These are phyloP conservation scores for Penicillium sp. DNA, from an alignment of 2,329 filamentous ascomycete species.

Conservation along the genomic window DNA sequence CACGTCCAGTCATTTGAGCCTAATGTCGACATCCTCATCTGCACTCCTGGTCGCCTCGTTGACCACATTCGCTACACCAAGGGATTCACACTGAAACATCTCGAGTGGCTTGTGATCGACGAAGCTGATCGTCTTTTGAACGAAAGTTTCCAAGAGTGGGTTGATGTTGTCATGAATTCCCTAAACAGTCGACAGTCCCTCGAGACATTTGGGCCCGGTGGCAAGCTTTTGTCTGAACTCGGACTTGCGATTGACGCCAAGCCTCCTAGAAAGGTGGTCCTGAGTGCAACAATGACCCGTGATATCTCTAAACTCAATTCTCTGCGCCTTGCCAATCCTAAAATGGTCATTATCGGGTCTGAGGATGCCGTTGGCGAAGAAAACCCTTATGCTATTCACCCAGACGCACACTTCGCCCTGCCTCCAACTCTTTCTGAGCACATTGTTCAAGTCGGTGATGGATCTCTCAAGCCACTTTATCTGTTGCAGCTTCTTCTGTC, in stretches of 20 bases:
- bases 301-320: constrained; percentile 77
- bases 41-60: constrained; percentile 86
- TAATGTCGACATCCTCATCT: constrained; percentile 83
- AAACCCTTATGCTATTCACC: constrained; percentile 18
- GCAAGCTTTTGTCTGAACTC: constrained; percentile 34
- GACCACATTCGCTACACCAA: constrained; percentile 84
- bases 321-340: constrained; percentile 70
- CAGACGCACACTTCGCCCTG: constrained; percentile 53
- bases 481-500: constrained; percentile 70
- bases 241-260: constrained; percentile 41
- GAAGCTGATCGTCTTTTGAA: constrained; percentile 90
- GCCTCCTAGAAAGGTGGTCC: constrained; percentile 72
- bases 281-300: constrained; percentile 89
- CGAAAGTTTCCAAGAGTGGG: constrained; percentile 91
- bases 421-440: constrained; percentile 64
- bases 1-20: constrained; percentile 67
- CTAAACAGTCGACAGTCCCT: constrained; percentile 55
- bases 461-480: constrained; percentile 75
- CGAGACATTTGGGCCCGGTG: constrained; percentile 47
- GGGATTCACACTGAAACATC: constrained; percentile 73
- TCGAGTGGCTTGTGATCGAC: constrained; percentile 88
- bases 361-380: constrained; percentile 27
- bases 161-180: constrained; percentile 64
- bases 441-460: constrained; percentile 67
- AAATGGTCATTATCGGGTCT: constrained; percentile 71